Base-by-base conservation (phyloP, 148 eudicot species). In the Camellia granthamiana region DNA sequence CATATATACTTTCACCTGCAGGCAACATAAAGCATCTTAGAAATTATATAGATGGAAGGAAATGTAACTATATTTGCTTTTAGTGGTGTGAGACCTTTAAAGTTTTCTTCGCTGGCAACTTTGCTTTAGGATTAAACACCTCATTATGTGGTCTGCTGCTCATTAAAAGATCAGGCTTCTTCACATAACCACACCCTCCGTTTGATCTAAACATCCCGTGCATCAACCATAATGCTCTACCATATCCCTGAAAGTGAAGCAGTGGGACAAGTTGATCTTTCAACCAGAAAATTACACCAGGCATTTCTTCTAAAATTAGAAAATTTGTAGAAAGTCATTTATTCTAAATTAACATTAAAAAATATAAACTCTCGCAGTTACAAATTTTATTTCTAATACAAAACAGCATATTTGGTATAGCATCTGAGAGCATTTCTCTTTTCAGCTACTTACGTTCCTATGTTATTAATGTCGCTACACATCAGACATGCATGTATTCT, bases 181-280 rank as follows among this genome's bases (percentile, higher is more conserved):
- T 92, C 13, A 94, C 92, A 84, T 86, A 94, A 64, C 98, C 98
- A 80, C 98, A 92, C 44, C 88, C 88, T 59, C 96, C 96, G 80
- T 94, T 94, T 70, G 91, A 91, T 81, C 89, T 84, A 80, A 89
- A 94, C 92, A 92, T 84, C 74, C 98, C 98, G 16, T 94, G 93
- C 98, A 94, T 94, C 83, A 92, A 83, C 94, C 98, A 92, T 44
- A 94, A 91, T 60, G 87, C 84, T 85, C 89, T 90, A 19, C 97
- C 98, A 82, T 92, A 86, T 43, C 98, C 97, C 98, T 93, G 90
- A 43, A 71, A 83, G 66, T 74, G 14, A 56, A 66, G 12, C 42
- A 59, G 15, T 14, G 51, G 18, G n/a, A 69, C 18, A 54, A 78
- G 64, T 78, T n/a, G 61, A 67, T 23, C 23, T 77, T 49, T 64